These are phyloP conservation scores for Trichoderma arundinaceum DNA, from an alignment of 2,329 filamentous ascomycete genomes.

Conservation along the genomic window DNA sequence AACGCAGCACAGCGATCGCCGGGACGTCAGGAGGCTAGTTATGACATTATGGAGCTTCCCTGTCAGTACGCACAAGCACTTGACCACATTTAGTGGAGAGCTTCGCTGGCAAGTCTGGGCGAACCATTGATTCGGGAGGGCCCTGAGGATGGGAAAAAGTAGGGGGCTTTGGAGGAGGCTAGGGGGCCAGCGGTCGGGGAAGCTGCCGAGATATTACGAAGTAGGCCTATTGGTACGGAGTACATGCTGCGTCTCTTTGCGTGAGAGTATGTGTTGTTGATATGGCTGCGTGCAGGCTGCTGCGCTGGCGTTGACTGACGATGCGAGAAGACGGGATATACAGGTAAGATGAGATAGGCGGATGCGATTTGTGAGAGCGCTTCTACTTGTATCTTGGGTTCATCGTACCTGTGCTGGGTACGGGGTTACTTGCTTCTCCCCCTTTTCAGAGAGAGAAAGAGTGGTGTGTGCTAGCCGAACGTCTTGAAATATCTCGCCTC, in stretches of 20 bases:
- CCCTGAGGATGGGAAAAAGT: background rate
- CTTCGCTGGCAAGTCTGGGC: conserved; percentile 22
- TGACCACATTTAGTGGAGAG: conserved; percentile 24
- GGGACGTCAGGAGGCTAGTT: conserved; percentile 16
- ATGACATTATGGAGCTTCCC: conserved; percentile 20
- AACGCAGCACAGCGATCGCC: conserved; percentile 6
- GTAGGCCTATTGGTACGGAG: background rate
- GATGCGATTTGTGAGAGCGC: background rate
- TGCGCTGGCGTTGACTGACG: background rate
- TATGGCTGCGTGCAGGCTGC: background rate
- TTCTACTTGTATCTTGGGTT: no score
- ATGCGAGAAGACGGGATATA: background rate
- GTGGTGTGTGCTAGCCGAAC: background rate
- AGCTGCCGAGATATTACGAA: conserved; percentile 5
- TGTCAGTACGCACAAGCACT: conserved; percentile 4
- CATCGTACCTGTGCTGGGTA: background rate
- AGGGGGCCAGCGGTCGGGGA: conserved; percentile 27
- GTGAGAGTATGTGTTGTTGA: background rate
- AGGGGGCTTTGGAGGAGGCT: background rate
- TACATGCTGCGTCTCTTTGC: background rate
- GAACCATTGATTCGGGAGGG: conserved; percentile 16
- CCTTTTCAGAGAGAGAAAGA: background rate
- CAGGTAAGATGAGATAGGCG: background rate
- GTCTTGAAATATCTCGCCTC: background rate
- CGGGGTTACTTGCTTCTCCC: background rate